Evolutionary conservation across 2,329 filamentous ascomycete genomes (phyloP), one percentile per base, ranked within the genome.

Genomic region (Exophiala xenobiotica): DNA sequence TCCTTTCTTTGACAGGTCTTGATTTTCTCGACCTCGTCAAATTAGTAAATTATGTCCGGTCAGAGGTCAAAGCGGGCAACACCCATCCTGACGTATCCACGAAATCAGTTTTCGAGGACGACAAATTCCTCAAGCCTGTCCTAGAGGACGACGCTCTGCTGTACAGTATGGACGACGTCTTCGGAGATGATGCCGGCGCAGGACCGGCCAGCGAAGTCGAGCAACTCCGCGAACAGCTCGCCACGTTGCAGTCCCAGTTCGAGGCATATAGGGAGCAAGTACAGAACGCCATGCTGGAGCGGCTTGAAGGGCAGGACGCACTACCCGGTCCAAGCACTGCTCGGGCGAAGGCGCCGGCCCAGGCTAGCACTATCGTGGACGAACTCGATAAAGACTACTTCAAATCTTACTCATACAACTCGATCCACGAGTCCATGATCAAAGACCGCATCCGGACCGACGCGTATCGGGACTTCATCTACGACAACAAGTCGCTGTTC

Each of bases 401-500:
- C 62, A 76, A 77, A 18, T 83, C 81, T 0, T 86, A 86, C 65
- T 78, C 81, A 11, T 79, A 79, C 65, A 91, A 79, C 81, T 88
- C 90, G 51, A 96, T 97, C 49, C 91, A 97, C 68, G 90, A 96
- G 67, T 90, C 87, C 6, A 97, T 97, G 91, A 79, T 97, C 56
- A 95, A 96, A 68, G 91, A 97, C 65, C 78, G 81, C 0, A 79
- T 96, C 33, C 86, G 91, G 45, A 97, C 91, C 8, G 88, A 96
- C 63, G 86, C 89, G 2, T 97, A 97, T 71, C 84, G 91, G 39
- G 90, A 97, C 71, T 96, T 96, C 67, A 90, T 96, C 64, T 96
- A 96, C 73, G 82, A 85, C 60, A 90, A 96, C 74, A 93, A 95
- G 69, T 77, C 89, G 59, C 74, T 96, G 3, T 96, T 96, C 70